phyloP scores from a whole-genome alignment of 129 eudicot genomes.

The Escallonia rubra region DNA sequence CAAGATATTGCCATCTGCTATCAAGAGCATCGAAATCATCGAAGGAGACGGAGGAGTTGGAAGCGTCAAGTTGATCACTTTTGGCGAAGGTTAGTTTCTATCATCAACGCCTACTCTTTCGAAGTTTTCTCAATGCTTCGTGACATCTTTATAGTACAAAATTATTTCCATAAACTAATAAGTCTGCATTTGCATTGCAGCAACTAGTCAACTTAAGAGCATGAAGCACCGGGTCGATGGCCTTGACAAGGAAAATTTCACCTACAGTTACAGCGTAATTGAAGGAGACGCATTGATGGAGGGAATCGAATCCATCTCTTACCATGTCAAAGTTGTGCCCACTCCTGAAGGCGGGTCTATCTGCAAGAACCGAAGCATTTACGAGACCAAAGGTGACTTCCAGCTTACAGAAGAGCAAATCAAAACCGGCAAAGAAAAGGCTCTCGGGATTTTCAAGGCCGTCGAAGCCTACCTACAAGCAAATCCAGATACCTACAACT shows the following conservation, averaged over 20 bases:
- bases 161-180: not conserved
- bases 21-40: conserved; percentile 5
- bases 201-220: not conserved
- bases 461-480: conserved; percentile 15
- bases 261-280: conserved; percentile 9
- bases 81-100: conserved; percentile 9
- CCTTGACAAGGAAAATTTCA: conserved; percentile 8
- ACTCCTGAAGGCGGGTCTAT: not conserved
- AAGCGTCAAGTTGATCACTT: conserved; percentile 11
- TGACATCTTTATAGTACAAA: too few relatives aligned
- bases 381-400: conserved; percentile 3
- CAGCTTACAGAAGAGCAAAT: conserved; percentile 7
- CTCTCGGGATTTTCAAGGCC: conserved; percentile 7
- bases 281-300: conserved; percentile 10
- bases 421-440: conserved; percentile 1
- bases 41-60: conserved; percentile 20
- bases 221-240: conserved; percentile 8
- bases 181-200: too few relatives aligned
- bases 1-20: conserved; percentile 10
- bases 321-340: not conserved
- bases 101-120: too few relatives aligned
- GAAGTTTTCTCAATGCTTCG: too few relatives aligned
- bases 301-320: conserved; percentile 2
- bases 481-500: not conserved
- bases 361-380: conserved; percentile 1